Percentiles rank a stretch among this genome's conserved stretches.
Conservation (phyloP, 1,284 basidiomycete species). For the Butyriboletus appendiculatus region DNA sequence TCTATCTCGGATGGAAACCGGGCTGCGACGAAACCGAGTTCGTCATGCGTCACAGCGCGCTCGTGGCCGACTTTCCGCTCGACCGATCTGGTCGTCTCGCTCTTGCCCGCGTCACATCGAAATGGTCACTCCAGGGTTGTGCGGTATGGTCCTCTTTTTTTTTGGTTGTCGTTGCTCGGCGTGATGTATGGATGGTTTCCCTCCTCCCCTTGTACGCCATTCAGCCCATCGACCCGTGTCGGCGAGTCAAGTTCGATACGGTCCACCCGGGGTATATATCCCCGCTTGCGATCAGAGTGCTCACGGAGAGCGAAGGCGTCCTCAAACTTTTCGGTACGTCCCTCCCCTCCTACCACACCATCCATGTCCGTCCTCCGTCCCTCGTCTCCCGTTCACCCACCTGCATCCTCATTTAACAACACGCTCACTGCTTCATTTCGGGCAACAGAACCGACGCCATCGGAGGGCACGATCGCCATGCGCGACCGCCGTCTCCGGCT, state of each 20-base stretch:
- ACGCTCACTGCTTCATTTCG: neutral
- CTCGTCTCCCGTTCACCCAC: no score
- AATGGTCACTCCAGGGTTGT: slow-evolving; percentile 29
- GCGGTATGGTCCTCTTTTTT: slow-evolving; percentile 3
- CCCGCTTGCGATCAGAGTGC: slow-evolving; percentile 28
- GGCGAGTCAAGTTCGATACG: slow-evolving; percentile 26
- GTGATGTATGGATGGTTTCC: neutral
- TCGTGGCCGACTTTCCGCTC: slow-evolving; percentile 29
- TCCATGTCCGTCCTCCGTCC: neutral
- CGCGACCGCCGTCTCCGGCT: slow-evolving; percentile 25
- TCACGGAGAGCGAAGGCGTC: slow-evolving; percentile 28
- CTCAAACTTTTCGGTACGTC: slow-evolving; percentile 33
- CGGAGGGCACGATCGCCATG: slow-evolving; percentile 21
- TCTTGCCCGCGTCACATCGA: slow-evolving; percentile 19
- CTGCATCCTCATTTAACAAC: neutral
- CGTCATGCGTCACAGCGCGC: slow-evolving; percentile 27
- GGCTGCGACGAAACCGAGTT: slow-evolving; percentile 35
- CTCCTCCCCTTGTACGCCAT: no score
- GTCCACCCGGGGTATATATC: slow-evolving; percentile 27
- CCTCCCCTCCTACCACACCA: no score
- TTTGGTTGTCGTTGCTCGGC: neutral
- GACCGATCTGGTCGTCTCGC: slow-evolving; percentile 23
- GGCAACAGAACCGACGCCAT: slow-evolving; percentile 30
- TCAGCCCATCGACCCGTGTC: slow-evolving; percentile 31
- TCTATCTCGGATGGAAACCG: slow-evolving; percentile 30